Evolutionary conservation across 768 basidiomycete genomes (phyloP).

Genomic region (Pleurotus citrinopileatus): DNA sequence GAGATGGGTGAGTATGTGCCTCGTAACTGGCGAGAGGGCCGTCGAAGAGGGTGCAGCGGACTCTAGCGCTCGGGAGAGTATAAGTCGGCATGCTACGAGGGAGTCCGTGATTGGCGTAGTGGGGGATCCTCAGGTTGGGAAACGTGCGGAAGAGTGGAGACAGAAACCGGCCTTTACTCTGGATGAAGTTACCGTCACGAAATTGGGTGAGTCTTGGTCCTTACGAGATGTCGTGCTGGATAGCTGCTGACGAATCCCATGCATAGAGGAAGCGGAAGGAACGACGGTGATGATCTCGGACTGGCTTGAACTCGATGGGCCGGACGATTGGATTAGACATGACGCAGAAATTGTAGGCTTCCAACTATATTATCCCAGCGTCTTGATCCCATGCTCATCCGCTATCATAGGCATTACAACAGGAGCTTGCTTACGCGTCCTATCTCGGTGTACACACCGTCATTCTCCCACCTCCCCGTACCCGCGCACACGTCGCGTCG

Average conservation of each 20-base stretch:
- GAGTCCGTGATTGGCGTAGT: slow-evolving; percentile 28
- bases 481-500: slow-evolving; percentile 81
- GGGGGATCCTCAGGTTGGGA: slow-evolving; percentile 41
- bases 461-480: slow-evolving; percentile 86
- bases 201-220: slow-evolving; percentile 60
- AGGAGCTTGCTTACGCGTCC: slow-evolving; percentile 90
- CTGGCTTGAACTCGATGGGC: slow-evolving; percentile 93
- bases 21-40: slow-evolving; percentile 42
- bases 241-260: too few relatives aligned
- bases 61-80: background rate
- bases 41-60: slow-evolving; percentile 11
- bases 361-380: slow-evolving; percentile 15
- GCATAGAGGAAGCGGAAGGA: slow-evolving; percentile 68
- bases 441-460: slow-evolving; percentile 86
- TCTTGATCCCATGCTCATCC: slow-evolving; percentile 3
- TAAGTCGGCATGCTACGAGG: slow-evolving; percentile 17
- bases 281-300: slow-evolving; percentile 81
- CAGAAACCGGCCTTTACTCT: slow-evolving; percentile 71
- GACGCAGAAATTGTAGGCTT: slow-evolving; percentile 89
- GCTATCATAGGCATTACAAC: slow-evolving; percentile 73
- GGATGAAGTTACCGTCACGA: slow-evolving; percentile 87
- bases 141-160: slow-evolving; percentile 85
- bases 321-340: slow-evolving; percentile 91
- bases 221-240: too few relatives aligned
- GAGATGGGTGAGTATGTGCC: slow-evolving; percentile 89